A percentile compares a stretch with the other conserved stretches of the same genome.
phyloP scores from a whole-genome alignment of 2,329 filamentous ascomycete species.

The Gyromitra esculenta region DNA sequence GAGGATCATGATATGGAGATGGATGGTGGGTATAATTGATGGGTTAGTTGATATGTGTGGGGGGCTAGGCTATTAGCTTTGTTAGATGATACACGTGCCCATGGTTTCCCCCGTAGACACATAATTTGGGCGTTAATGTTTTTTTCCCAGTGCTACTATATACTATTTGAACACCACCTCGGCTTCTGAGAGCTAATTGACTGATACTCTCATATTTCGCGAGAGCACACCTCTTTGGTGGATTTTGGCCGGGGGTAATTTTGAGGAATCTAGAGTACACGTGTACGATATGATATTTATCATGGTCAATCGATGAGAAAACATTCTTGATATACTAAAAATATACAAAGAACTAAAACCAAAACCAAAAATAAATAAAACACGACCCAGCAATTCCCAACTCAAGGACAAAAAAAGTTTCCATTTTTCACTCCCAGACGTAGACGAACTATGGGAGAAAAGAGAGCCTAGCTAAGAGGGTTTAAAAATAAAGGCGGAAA shows the following conservation, averaged over 20 bases:
- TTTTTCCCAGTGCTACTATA: neutral
- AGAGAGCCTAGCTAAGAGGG: neutral
- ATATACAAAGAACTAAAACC: neutral
- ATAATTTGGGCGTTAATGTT: conserved; percentile 23
- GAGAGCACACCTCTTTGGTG: neutral
- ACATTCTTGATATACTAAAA: conserved; percentile 1
- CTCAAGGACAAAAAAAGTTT: neutral
- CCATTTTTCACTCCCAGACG: conserved; percentile 1
- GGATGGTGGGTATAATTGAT: conserved; percentile 48
- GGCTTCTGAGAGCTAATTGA: neutral
- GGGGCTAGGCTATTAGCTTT: neutral
- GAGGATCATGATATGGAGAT: conserved; percentile 53
- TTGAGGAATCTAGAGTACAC: neutral
- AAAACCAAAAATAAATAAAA: neutral
- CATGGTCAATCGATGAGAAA: neutral
- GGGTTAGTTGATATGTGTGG: conserved; percentile 13
- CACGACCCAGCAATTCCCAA: neutral
- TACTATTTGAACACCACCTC: neutral
- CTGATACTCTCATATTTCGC: neutral
- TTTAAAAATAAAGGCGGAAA: neutral
- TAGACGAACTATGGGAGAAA: neutral
- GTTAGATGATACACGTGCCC: neutral
- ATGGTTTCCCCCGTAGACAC: neutral
- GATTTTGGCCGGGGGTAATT: neutral
- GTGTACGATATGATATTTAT: neutral